These are phyloP conservation scores for Neurospora discreta DNA, from an alignment of 495 filamentous ascomycete species.

Conservation along the genomic window DNA sequence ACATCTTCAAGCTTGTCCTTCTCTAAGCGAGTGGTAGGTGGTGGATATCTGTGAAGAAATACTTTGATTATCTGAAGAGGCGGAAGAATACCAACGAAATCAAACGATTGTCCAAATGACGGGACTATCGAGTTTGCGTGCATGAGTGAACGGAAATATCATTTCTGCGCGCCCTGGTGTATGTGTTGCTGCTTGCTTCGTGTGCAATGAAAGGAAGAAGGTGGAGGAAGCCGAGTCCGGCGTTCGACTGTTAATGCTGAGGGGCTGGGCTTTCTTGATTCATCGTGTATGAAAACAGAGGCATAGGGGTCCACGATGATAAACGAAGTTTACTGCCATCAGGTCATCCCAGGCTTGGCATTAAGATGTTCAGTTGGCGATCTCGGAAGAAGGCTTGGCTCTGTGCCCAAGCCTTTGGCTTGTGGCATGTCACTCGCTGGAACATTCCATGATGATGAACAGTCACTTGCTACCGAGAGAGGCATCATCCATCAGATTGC, in stretches of 20 bases:
- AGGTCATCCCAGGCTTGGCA: neutral
- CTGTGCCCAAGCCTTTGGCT: neutral
- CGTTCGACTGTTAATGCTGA: neutral
- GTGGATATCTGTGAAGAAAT: neutral
- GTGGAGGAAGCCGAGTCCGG: neutral
- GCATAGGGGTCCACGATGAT: neutral
- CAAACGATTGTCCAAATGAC: neutral
- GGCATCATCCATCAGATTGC: neutral
- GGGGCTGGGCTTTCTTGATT: neutral
- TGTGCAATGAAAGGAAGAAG: neutral
- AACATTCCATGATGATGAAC: neutral
- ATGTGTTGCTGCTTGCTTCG: neutral
- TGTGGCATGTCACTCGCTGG: neutral
- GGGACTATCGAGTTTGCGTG: neutral
- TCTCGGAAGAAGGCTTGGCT: neutral
- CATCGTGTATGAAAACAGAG: neutral
- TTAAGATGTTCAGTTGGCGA: neutral
- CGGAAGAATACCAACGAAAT: neutral
- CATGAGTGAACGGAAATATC: neutral
- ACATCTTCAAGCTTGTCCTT: conserved; percentile 81
- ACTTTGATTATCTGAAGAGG: neutral
- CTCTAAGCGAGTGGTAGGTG: conserved; percentile 14
- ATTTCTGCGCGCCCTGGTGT: neutral
- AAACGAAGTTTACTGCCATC: neutral
- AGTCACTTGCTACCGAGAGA: neutral